Base-by-base conservation (phyloP, 2,329 filamentous ascomycete genomes). In the Colletotrichum siamense region DNA sequence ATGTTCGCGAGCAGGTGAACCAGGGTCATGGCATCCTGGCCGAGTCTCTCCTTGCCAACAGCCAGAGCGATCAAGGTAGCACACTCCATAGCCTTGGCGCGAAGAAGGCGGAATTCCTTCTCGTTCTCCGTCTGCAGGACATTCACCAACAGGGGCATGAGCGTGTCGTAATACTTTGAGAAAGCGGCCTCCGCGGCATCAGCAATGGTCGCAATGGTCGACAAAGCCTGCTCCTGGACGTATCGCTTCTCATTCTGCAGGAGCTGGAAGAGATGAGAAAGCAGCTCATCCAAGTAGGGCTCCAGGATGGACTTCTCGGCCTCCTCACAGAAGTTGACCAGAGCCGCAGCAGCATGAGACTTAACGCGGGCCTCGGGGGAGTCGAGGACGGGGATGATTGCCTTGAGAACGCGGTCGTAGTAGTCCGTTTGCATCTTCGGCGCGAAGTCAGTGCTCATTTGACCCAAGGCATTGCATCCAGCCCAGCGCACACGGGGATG, bases 391-490 rank as follows among this genome's bases (percentile, higher is more conserved):
- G 96, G 96, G 70, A 99, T 96, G 71, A 99, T 97, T 79, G 95
- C 95, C 80, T 93, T 95, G 68, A 99, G 90, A 18, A 99, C 95
- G 61, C 93, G 90, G 78, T 95, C 92, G 84, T 98, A 97, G 85
- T 98, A 98, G 81, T 98, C 97, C 79, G 95, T 94, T 86, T 99
- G 97, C 96, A 99, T 99, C 13, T 95, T 98, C 15, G 96, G 96
- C 15, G 98, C 96, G 84, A 99, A 99, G 83, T 99, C 97, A 36
- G 97, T 99, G 87, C 96, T 99, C 97, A 99, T 99, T 86, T 99
- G 97, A 32, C 97, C 97, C n/a, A 99, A 91, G 57, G 97, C 97
- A 83, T 99, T 99, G 88, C 97, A 99, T 39, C 96, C 97, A 69
- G 97, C 97, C 93, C 98, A 99, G 81, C 96, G 94, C 71, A 99